These are phyloP conservation scores for Monilinia polystroma DNA, from an alignment of 2,329 filamentous ascomycete species.

Conservation along the genomic window DNA sequence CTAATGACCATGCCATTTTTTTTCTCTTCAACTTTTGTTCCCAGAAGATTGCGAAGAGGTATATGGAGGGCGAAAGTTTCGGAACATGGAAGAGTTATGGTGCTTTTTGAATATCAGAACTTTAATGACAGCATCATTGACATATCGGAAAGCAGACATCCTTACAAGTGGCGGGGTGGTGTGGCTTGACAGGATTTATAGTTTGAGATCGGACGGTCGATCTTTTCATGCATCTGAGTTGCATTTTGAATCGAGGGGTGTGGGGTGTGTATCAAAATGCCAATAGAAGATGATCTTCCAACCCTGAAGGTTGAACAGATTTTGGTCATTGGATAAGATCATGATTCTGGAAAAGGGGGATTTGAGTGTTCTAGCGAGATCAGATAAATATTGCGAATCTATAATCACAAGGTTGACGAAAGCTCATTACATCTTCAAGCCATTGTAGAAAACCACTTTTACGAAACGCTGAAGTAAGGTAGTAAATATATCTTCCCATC, in stretches of 20 bases:
- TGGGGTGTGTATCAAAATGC: background rate
- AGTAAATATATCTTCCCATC: constrained; percentile 12
- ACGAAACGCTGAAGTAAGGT: constrained; percentile 5
- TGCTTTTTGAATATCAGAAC: background rate
- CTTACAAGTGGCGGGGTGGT: constrained; percentile 20
- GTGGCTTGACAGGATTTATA: constrained; percentile 19
- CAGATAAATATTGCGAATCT: constrained; percentile 4
- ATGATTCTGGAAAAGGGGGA: background rate
- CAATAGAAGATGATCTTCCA: constrained; percentile 2
- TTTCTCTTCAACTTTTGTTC: background rate
- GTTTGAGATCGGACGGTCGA: constrained; percentile 1
- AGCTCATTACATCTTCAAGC: constrained; percentile 17
- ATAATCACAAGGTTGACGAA: constrained; percentile 13
- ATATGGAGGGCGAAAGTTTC: background rate
- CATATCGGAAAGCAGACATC: background rate
- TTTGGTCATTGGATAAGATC: background rate
- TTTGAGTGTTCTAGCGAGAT: constrained; percentile 6
- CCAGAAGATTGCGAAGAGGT: background rate
- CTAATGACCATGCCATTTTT: constrained; percentile 42
- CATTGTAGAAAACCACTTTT: constrained; percentile 7
- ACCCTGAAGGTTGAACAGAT: background rate
- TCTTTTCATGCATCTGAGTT: background rate
- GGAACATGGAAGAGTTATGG: background rate
- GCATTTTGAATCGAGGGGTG: constrained; percentile 10
- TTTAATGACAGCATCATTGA: constrained; percentile 22